Base-by-base conservation (phyloP, 75 land plant genomes). In the Cupressus sempervirens region DNA sequence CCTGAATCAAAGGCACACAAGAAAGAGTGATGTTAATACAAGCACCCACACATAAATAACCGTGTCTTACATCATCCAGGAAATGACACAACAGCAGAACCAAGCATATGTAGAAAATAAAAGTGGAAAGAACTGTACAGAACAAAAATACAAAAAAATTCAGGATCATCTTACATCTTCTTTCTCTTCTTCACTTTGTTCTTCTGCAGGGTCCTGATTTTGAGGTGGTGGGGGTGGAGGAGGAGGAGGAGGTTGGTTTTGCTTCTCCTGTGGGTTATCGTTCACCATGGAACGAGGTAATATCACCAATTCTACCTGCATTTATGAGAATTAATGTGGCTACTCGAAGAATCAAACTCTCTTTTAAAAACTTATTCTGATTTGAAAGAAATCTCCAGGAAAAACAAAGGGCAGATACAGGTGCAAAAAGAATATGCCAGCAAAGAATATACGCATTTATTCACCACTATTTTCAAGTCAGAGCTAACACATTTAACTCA, bases 241-340 rank as follows among this genome's bases (percentile, higher is more conserved):
- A 14, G 99, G 99, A 32, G 99, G 99, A 16, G 99, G 98, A 48
- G 92, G 97, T 35, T 95, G 96, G 67, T 92, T 90, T 83, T 94
- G 93, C 79, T 94, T 94, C 11, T 96, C 95, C 48, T 92, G 94
- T 70, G 99, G 98, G 46, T 79, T 89, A 35, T 98, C 99, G 87
- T 85, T 93, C 26, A 93, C 70, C 9, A 86, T 89, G 48, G 99
- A 98, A 52, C 99, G 96, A 76, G 99, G 99, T 50, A 98, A 86
- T 62, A 98, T 94, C n/a, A 98, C 99, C 84, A 98, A 84, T 84
- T 98, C 99, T 30, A 98, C 98, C 98, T 96, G 89, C 68, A 83
- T 14, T 56, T 77, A 16, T 56, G n/a, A 34, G 76, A 29, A 46
- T 23, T 8, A 75, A 14, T 32, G 48, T 73, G 54, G 72, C 26